These are phyloP conservation scores for Cetraspora pellucida DNA, from an alignment of 192 early-diverging fungal genomes.

Conservation along the genomic window DNA sequence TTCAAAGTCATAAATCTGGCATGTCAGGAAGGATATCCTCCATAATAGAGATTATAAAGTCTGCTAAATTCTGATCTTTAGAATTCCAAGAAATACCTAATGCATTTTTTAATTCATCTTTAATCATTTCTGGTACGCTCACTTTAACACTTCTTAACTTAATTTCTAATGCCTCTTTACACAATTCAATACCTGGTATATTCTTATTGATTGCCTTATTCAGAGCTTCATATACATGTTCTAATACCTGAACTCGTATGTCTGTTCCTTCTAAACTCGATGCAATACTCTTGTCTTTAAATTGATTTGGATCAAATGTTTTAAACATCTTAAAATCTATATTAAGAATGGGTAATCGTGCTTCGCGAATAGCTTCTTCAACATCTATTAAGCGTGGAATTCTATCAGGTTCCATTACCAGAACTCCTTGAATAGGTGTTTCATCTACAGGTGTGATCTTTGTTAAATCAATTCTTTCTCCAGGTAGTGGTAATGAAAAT, in stretches of 20 bases:
- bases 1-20: too few relatives aligned
- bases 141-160: slow-evolving; percentile 33
- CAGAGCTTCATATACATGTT: slow-evolving; percentile 41
- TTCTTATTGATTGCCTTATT: slow-evolving; percentile 39
- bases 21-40: slow-evolving; percentile 38
- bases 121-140: slow-evolving; percentile 36
- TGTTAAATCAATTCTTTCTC: slow-evolving; percentile 13
- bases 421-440: slow-evolving; percentile 49
- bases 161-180: background rate
- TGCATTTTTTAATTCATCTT: slow-evolving; percentile 38
- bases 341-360: slow-evolving; percentile 40
- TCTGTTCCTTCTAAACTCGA: background rate
- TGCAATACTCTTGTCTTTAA: slow-evolving; percentile 18
- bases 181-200: slow-evolving; percentile 27
- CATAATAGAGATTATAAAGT: slow-evolving; percentile 56
- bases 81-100: slow-evolving; percentile 65
- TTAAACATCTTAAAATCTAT: slow-evolving; percentile 44
- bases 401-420: slow-evolving; percentile 46
- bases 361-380: slow-evolving; percentile 37
- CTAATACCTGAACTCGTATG: slow-evolving; percentile 30
- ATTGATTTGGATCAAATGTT: slow-evolving; percentile 40
- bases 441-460: slow-evolving; percentile 39
- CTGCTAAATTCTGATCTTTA: slow-evolving; percentile 69
- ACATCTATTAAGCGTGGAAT: slow-evolving; percentile 45
- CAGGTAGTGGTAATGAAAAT: slow-evolving; percentile 29